phyloP scores from a whole-genome alignment of 73 alveolate genomes.

The Stentor coeruleus region DNA sequence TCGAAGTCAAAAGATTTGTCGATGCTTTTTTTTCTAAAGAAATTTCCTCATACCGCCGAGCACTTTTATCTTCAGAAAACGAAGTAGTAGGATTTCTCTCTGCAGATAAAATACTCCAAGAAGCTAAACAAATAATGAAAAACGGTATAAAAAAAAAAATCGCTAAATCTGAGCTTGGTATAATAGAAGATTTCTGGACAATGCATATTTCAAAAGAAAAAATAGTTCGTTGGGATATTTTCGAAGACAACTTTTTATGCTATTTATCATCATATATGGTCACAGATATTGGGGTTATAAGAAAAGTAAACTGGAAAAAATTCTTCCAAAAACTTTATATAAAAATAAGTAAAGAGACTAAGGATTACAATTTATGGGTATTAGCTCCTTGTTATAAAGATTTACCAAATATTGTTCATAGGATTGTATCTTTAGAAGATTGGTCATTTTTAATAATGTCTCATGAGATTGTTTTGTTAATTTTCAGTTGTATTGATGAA shows the following conservation, averaged over 20 bases:
- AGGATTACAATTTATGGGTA: background rate
- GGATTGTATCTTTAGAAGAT: background rate
- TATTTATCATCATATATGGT: background rate
- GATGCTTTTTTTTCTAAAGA: background rate
- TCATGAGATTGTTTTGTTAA: background rate
- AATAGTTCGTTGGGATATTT: constrained; percentile 1
- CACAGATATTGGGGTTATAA: background rate
- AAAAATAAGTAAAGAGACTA: background rate
- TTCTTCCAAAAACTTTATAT: background rate
- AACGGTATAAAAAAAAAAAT: background rate
- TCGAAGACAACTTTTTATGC: background rate
- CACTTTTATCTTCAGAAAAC: background rate
- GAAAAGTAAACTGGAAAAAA: constrained; percentile 3
- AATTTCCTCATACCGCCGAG: background rate
- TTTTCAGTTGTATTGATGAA: background rate
- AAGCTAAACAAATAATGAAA: constrained; percentile 21
- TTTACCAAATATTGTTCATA: background rate
- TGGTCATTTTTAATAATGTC: background rate
- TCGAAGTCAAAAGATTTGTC: background rate
- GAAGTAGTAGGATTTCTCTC: background rate
- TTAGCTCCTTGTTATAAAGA: background rate
- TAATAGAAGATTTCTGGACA: background rate
- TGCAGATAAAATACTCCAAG: constrained; percentile 5
- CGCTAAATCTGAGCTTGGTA: background rate
- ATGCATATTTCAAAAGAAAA: background rate